Percentiles rank a stretch among this genome's conserved stretches.
Evolutionary conservation across 345 rosid species (phyloP).

Genomic region (Barbarea vulgaris): DNA sequence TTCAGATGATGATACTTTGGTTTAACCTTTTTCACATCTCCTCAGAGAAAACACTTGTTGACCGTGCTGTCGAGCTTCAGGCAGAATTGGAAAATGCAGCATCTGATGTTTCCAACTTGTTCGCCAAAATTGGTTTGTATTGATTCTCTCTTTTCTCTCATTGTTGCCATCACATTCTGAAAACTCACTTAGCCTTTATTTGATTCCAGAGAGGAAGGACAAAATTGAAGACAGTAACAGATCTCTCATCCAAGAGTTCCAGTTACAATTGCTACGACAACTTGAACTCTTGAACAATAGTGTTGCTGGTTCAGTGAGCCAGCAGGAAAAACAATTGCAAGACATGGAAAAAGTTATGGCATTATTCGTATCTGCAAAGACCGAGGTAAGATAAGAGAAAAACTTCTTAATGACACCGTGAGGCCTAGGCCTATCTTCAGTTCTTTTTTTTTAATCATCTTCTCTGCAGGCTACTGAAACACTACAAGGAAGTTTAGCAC

Average conservation of each 20-base stretch:
- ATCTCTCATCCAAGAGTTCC: constrained; percentile 73
- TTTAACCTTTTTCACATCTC: constrained; percentile 22
- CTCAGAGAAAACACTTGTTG: constrained; percentile 85
- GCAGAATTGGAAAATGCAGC: constrained; percentile 80
- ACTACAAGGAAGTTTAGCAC: constrained; percentile 67
- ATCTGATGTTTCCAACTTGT: constrained; percentile 80
- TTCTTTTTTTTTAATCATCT: constrained; percentile 17
- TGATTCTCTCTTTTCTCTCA: constrained; percentile 25
- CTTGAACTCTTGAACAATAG: constrained; percentile 79
- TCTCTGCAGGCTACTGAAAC: constrained; percentile 74
- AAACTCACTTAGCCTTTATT: constrained; percentile 30
- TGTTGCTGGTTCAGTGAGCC: constrained; percentile 78
- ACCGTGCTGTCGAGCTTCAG: constrained; percentile 81
- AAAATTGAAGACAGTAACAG: constrained; percentile 87
- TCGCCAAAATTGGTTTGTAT: constrained; percentile 77
- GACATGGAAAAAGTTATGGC: constrained; percentile 91
- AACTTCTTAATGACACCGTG: neutral
- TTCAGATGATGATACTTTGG: constrained; percentile 4
- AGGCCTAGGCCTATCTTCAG: neutral
- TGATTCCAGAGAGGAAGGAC: constrained; percentile 82
- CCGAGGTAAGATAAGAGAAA: constrained; percentile 54
- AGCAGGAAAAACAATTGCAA: constrained; percentile 83
- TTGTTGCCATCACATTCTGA: constrained; percentile 21
- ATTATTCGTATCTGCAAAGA: constrained; percentile 82
- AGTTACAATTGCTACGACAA: constrained; percentile 70